Base-by-base conservation (phyloP, 345 rosid genomes). In the Gynandropsis gynandra region DNA sequence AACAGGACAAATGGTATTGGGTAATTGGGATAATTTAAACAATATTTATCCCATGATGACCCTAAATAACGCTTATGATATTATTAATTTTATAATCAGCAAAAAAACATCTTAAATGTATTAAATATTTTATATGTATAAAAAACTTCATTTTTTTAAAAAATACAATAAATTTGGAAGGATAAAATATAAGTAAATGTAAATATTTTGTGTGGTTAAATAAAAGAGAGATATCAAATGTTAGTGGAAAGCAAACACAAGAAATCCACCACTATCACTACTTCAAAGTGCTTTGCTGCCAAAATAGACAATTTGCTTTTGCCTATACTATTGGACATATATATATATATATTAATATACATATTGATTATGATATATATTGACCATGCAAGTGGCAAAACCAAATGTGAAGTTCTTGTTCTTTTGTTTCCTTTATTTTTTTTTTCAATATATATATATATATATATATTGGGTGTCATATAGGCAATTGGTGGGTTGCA, bases 241-340 rank as follows among this genome's bases (percentile, higher is more conserved):
- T 15, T 11, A 64, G 58, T 50, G 63, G 58, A 64, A 57, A 64
- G 52, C 54, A 57, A 57, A 43, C 58, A 57, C 4, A 51, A 42
- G 50, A 64, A 42, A 56, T 57, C 63, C 63, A 64, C 69, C 69
- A 44, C 36, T 7, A 36, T 64, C 63, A 56, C 63, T n/a, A 56
- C 63, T n/a, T 36, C 59, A 31, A 52, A 65, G 64, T 65, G 70
- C 53, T 47, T 58, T 52, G 64, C 10, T 46, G 55, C 55, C 59
- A 52, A 24, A 24, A 24, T 24, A 2, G 29, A n/a, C 29, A 24
- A 24, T 24, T 24, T 24, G 29, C 59, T 38, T 58, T 52, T 46
- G 54, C 38, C 50, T 51, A 45, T 65, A 46, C 50, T 32, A 58
- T 46, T 52, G 64, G 70, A 52, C 50, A 52, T 34, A 47, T 58